Evolutionary conservation across 345 rosid species (phyloP).

Genomic region (Salix viminalis): DNA sequence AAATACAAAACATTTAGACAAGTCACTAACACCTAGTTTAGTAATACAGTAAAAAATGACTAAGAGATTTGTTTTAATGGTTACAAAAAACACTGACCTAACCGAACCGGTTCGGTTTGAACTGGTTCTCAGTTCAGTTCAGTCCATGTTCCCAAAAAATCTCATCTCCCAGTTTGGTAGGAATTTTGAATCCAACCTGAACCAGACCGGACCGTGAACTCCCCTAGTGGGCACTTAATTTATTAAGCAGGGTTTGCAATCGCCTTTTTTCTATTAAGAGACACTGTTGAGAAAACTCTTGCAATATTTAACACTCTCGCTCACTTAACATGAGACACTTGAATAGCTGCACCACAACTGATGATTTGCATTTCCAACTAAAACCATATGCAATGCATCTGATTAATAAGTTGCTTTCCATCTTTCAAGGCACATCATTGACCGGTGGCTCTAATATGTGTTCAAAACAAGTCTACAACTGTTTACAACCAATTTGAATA

Average conservation of each 20-base stretch:
- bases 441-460: not conserved
- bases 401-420: not conserved
- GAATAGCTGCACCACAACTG: not conserved
- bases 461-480: not conserved
- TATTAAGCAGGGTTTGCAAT: not conserved
- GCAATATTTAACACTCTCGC: not conserved
- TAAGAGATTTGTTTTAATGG: no score
- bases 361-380: not conserved
- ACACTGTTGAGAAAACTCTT: not conserved
- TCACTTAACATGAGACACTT: no score
- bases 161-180: no score
- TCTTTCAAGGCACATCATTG: not conserved
- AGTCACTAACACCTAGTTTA: no score
- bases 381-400: not conserved
- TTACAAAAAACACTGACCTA: no score
- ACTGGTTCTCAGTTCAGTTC: no score
- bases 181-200: no score
- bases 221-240: not conserved
- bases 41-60: no score
- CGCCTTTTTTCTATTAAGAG: not conserved
- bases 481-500: not conserved
- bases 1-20: no score
- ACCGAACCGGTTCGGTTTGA: no score
- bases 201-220: no score
- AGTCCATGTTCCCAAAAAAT: no score